Conservation (phyloP, 2,329 filamentous ascomycete genomes). For the Phyllosticta citriasiana region DNA sequence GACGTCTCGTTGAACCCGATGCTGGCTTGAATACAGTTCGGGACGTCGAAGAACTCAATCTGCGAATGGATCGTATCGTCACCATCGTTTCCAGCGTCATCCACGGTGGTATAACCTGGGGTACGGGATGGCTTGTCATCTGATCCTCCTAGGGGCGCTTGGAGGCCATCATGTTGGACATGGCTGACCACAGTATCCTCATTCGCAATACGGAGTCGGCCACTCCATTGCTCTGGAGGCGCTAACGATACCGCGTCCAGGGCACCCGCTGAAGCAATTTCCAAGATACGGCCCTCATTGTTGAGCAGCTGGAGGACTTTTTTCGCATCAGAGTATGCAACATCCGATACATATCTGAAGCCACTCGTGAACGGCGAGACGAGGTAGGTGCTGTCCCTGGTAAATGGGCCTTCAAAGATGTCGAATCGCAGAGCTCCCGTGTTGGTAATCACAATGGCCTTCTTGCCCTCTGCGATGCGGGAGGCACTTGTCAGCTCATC, state of each 20-base stretch:
- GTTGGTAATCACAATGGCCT: slow-evolving; percentile 70
- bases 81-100: slow-evolving; percentile 73
- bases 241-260: slow-evolving; percentile 26
- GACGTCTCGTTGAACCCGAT: slow-evolving; percentile 46
- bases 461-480: slow-evolving; percentile 36
- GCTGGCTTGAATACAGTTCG: slow-evolving; percentile 70
- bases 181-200: not conserved
- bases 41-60: slow-evolving; percentile 65
- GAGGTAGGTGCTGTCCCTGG: slow-evolving; percentile 74
- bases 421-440: slow-evolving; percentile 91
- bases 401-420: slow-evolving; percentile 86
- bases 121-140: slow-evolving; percentile 32
- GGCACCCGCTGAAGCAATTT: slow-evolving; percentile 20
- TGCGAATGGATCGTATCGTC: slow-evolving; percentile 79
- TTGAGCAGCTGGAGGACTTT: slow-evolving; percentile 54
- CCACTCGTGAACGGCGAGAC: slow-evolving; percentile 80
- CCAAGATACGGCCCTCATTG: slow-evolving; percentile 43
- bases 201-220: not conserved
- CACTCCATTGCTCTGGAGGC: slow-evolving; percentile 33
- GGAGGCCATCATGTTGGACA: slow-evolving; percentile 13
- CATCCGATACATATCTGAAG: slow-evolving; percentile 66
- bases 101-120: slow-evolving; percentile 83
- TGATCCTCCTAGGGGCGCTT: slow-evolving; percentile 18
- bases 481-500: slow-evolving; percentile 44
- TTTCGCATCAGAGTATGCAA: slow-evolving; percentile 67